Conservation (phyloP, 1,139 yeast species). For the Eremothecium coryli region DNA sequence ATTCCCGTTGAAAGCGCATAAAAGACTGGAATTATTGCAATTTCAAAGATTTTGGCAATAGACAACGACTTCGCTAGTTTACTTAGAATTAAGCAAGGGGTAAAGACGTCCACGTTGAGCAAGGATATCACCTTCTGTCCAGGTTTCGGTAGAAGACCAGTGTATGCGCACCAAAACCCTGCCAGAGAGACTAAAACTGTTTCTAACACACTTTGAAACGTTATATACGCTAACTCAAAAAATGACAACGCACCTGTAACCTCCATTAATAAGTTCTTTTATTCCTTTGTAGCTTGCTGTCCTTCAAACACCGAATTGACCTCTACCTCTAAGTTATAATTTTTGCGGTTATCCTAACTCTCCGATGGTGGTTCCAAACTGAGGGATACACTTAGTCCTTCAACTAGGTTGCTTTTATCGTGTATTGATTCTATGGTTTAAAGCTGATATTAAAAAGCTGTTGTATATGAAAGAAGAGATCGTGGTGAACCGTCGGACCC, state of each 20-base stretch:
- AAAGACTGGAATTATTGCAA: constrained; percentile 57
- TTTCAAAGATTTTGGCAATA: constrained; percentile 52
- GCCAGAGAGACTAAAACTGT: constrained; percentile 62
- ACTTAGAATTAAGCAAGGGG: constrained; percentile 69
- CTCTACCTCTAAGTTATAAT: too few relatives aligned
- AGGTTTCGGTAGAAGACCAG: constrained; percentile 47
- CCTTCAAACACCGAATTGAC: too few relatives aligned
- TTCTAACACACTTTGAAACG: constrained; percentile 65
- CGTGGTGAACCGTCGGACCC: too few relatives aligned
- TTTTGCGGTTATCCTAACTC: too few relatives aligned
- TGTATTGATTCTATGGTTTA: too few relatives aligned
- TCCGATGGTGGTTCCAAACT: too few relatives aligned
- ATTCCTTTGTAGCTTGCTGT: too few relatives aligned
- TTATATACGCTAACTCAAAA: constrained; percentile 40
- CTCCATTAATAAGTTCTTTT: too few relatives aligned
- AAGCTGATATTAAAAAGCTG: too few relatives aligned
- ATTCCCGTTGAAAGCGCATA: constrained; percentile 53
- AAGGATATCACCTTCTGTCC: constrained; percentile 56
- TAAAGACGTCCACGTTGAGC: constrained; percentile 63
- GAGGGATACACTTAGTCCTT: too few relatives aligned
- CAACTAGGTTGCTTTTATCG: too few relatives aligned
- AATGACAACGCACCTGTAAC: constrained; percentile 8
- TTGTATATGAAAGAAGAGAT: too few relatives aligned
- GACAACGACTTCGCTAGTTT: constrained; percentile 63
- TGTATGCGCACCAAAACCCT: constrained; percentile 59